Conservation (phyloP, 139 green algal genomes). For the Axilococcus clingmanii region DNA sequence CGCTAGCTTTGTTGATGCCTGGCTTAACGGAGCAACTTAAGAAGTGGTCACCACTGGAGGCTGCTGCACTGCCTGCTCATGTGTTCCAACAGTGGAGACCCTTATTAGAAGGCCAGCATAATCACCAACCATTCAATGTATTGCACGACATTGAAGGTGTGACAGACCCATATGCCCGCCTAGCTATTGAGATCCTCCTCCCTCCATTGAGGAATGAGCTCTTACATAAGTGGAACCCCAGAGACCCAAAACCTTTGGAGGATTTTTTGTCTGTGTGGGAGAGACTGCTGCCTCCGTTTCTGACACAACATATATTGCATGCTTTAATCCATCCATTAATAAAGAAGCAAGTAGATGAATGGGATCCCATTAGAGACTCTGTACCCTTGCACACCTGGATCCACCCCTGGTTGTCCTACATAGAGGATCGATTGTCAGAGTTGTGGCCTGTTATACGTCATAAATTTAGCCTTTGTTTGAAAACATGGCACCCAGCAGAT, state of each 20-base stretch:
- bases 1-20: conserved; percentile 45
- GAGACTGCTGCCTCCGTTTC: conserved; percentile 34
- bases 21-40: not conserved
- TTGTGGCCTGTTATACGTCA: conserved; percentile 81
- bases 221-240: conserved; percentile 68
- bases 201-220: conserved; percentile 59
- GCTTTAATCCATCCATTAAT: conserved; percentile 76
- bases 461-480: conserved; percentile 62
- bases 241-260: conserved; percentile 71
- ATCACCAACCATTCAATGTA: conserved; percentile 11
- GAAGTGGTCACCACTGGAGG: conserved; percentile 47
- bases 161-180: conserved; percentile 53
- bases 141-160: not conserved
- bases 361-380: conserved; percentile 78
- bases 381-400: conserved; percentile 90
- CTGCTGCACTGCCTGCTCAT: conserved; percentile 26
- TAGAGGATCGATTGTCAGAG: conserved; percentile 57
- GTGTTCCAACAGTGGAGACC: conserved; percentile 50
- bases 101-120: conserved; percentile 50
- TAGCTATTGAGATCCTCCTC: conserved; percentile 73
- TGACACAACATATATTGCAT: conserved; percentile 53
- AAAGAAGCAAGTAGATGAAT: conserved; percentile 57
- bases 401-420: conserved; percentile 97
- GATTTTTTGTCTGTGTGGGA: conserved; percentile 76
- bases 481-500: conserved; percentile 81